Conservation (phyloP, 352 stramenopile genomes). For the Globisporangium takayamanum region DNA sequence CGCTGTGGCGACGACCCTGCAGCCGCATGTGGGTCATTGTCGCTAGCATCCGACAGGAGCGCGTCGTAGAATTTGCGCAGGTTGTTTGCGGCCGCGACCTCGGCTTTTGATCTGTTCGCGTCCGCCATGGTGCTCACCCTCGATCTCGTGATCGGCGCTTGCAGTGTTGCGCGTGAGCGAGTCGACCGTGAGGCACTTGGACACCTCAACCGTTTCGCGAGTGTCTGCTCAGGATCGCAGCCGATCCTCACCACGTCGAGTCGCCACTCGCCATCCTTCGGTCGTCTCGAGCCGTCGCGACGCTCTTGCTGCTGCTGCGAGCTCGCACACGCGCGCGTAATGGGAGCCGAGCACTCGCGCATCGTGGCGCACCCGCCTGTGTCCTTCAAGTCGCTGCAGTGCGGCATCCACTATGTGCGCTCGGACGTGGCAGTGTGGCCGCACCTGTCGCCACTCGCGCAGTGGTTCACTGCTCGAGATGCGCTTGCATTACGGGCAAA, state of each 20-base stretch:
- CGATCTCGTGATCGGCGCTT: background rate
- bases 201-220: background rate
- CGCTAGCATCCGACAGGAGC: conserved; percentile 4
- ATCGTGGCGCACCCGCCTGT: conserved; percentile 2
- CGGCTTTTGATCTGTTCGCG: conserved; percentile 15
- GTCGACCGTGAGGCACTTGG: no score
- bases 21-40: background rate
- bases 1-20: background rate
- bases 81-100: conserved; percentile 26
- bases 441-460: conserved; percentile 44
- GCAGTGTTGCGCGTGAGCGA: no score
- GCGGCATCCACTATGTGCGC: conserved; percentile 41
- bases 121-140: background rate
- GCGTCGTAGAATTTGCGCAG: conserved; percentile 24
- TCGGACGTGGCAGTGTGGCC: conserved; percentile 53
- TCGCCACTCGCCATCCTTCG: no score
- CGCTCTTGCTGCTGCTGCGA: background rate
- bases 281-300: no score
- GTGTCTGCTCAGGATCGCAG: conserved; percentile 12
- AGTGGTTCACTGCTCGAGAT: conserved; percentile 61
- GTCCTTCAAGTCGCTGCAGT: conserved; percentile 26
- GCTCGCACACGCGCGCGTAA: conserved; percentile 3
- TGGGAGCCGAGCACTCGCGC: conserved; percentile 38
- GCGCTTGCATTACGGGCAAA: conserved; percentile 25
- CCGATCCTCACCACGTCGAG: no score